A percentile compares a stretch with the other conserved stretches of the same genome.
phyloP scores from a whole-genome alignment of 169 alveolate genomes.

The Theileria parva region DNA sequence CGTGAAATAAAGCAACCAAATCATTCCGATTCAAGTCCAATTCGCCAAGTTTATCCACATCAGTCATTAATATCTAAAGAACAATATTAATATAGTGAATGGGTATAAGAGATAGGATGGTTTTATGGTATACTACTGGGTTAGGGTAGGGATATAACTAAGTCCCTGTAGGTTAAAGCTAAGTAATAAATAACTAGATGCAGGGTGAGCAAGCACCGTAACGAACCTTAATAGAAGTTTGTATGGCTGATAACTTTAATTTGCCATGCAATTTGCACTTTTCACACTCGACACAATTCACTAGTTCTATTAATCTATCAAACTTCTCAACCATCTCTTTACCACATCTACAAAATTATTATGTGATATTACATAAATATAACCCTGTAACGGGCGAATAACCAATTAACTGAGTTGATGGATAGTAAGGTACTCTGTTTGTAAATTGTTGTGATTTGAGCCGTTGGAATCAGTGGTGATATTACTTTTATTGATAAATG shows the following conservation, averaged over 20 bases:
- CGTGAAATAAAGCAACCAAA: conserved; percentile 81
- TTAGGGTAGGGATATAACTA: neutral
- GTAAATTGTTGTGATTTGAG: neutral
- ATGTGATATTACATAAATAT: too few relatives aligned
- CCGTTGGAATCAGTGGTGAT: neutral
- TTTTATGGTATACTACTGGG: too few relatives aligned
- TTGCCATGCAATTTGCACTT: conserved; percentile 91
- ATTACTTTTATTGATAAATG: conserved; percentile 34
- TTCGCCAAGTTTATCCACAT: neutral
- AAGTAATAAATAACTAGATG: neutral
- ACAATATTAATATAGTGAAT: neutral
- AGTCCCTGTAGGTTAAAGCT: too few relatives aligned
- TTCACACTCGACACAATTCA: conserved; percentile 90
- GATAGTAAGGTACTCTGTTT: neutral
- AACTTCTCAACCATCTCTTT: conserved; percentile 40
- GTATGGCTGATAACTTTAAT: conserved; percentile 87
- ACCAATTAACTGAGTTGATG: neutral
- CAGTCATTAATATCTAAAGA: conserved; percentile 1
- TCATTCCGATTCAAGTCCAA: conserved; percentile 78
- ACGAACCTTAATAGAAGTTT: conserved; percentile 80
- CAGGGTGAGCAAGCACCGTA: neutral
- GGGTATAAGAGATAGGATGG: too few relatives aligned
- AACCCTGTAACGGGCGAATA: neutral
- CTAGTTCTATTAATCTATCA: conserved; percentile 71
- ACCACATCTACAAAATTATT: neutral